These are phyloP conservation scores for Arachis monticola DNA, from an alignment of 331 rosid genomes.

Conservation along the genomic window DNA sequence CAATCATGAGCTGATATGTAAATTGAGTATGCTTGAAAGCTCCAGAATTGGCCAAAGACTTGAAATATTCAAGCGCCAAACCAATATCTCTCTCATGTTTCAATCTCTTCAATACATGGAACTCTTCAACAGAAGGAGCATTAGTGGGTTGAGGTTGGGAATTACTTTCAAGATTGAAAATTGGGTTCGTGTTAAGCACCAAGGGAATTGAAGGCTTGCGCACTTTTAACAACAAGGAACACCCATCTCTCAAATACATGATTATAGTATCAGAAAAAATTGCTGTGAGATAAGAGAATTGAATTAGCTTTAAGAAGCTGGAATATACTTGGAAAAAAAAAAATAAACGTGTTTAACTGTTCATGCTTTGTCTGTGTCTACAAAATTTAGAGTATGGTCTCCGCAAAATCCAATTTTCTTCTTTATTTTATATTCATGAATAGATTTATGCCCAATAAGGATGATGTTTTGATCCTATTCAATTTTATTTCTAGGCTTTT, in stretches of 20 bases:
- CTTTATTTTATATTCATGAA: no score
- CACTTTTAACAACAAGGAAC: conserved; percentile 63
- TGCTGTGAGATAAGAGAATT: no score
- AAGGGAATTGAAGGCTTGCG: conserved; percentile 69
- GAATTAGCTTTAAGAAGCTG: no score
- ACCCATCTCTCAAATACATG: conserved; percentile 74
- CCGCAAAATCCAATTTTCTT: no score
- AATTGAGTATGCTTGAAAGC: conserved; percentile 73
- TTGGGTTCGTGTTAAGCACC: conserved; percentile 60
- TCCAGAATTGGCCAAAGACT: conserved; percentile 57
- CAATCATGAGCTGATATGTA: conserved; percentile 74
- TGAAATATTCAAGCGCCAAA: conserved; percentile 65
- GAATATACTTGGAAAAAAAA: no score
- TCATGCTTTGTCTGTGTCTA: no score
- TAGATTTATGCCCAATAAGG: no score
- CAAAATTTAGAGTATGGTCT: no score
- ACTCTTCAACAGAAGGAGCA: conserved; percentile 46
- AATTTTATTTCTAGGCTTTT: no score
- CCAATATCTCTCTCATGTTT: conserved; percentile 46
- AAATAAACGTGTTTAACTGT: no score
- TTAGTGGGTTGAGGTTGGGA: conserved; percentile 36
- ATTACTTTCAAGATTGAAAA: conserved; percentile 39
- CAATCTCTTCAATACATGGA: conserved; percentile 54
- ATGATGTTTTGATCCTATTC: no score
- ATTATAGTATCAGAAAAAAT: background rate